Evolutionary conservation across 192 early-diverging fungal species (phyloP).

Genomic region (Coemansia sp.): DNA sequence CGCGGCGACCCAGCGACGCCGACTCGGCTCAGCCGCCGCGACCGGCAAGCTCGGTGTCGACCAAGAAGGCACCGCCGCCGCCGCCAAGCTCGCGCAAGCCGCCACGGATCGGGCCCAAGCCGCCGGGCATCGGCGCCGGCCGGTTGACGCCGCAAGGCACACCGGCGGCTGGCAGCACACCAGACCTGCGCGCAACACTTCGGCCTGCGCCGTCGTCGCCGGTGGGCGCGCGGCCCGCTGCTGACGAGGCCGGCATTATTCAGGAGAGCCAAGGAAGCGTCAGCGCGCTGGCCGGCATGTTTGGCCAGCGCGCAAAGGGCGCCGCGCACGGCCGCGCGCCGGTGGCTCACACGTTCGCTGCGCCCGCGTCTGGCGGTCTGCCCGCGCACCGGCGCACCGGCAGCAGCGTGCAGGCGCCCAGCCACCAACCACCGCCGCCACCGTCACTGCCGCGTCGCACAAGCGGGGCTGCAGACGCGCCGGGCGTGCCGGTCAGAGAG

Average conservation of each 20-base stretch:
- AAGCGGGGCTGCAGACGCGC: background rate
- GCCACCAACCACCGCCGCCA: conserved; percentile 35
- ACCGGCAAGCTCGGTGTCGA: conserved; percentile 27
- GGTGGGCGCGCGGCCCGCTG: conserved; percentile 23
- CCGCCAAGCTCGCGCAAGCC: conserved; percentile 50
- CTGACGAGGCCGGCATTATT: conserved; percentile 34
- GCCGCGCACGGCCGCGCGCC: conserved; percentile 19
- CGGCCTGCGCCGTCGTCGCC: conserved; percentile 12
- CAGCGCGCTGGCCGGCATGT: conserved; percentile 52
- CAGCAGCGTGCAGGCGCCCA: conserved; percentile 25
- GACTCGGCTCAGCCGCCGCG: conserved; percentile 27
- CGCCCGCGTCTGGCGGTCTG: conserved; percentile 11
- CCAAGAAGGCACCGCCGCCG: conserved; percentile 42
- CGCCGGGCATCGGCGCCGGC: conserved; percentile 18
- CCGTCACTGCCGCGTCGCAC: conserved; percentile 11
- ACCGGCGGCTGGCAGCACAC: conserved; percentile 20
- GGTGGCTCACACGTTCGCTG: conserved; percentile 10
- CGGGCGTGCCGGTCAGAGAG: conserved; percentile 38
- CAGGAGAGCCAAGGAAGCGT: conserved; percentile 54
- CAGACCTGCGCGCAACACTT: conserved; percentile 23
- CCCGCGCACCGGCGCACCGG: conserved; percentile 21
- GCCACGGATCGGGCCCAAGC: conserved; percentile 41
- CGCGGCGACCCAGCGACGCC: conserved; percentile 17
- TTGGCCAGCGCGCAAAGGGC: conserved; percentile 37
- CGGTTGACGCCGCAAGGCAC: conserved; percentile 20